Evolutionary conservation across 2,329 filamentous ascomycete species (phyloP), one percentile per base, ranked within the genome.

Genomic region (Botryosphaeria dothidea): DNA sequence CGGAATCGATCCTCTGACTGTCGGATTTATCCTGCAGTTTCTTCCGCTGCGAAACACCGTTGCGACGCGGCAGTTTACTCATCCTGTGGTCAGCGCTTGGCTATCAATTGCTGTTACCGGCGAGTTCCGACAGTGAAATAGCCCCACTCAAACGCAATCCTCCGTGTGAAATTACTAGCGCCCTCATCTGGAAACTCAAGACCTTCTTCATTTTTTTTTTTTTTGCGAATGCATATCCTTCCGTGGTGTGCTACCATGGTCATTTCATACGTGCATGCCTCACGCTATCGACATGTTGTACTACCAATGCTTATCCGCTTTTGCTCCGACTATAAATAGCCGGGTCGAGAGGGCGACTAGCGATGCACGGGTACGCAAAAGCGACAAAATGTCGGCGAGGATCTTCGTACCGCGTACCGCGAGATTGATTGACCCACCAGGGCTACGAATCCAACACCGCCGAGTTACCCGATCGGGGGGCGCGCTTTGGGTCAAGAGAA

Each of bases 391-490:
- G 31, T 34, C 31, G 52, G 15, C 34, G 34, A 27, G 52, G 34
- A 19, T 38, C 31, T 9, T 21, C 52, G 52, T 27, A 41, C 23
- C 52, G 52, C 54, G 54, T 58, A 45, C 54, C 8, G 54, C 38
- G 54, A 58, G 54, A 58, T 58, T 57, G 54, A 43, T 21, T 19
- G 54, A 58, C 54, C 54, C 54, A 58, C n/a, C 38, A 23, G 7
- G 29, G 25, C 38, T 36, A 31, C 36, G 23, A 38, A 41, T 38
- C 36, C 23, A 43, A 31, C 54, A 31, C 3, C 17, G 21, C 54
- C 54, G 54, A 43, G 23, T 58, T 58, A 58, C 36, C 54, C 36
- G 54, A 13, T 45, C 54, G n/a, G 29, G n/a, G 38, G n/a, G n/a
- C n/a, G 23, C 3, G 27, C 49, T 36, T 52, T 52, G 15, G 54